A percentile compares a stretch with the other conserved stretches of the same genome.
These are phyloP conservation scores for Ambrosiella beaveri DNA, from an alignment of 2,329 filamentous ascomycete species.

Conservation along the genomic window DNA sequence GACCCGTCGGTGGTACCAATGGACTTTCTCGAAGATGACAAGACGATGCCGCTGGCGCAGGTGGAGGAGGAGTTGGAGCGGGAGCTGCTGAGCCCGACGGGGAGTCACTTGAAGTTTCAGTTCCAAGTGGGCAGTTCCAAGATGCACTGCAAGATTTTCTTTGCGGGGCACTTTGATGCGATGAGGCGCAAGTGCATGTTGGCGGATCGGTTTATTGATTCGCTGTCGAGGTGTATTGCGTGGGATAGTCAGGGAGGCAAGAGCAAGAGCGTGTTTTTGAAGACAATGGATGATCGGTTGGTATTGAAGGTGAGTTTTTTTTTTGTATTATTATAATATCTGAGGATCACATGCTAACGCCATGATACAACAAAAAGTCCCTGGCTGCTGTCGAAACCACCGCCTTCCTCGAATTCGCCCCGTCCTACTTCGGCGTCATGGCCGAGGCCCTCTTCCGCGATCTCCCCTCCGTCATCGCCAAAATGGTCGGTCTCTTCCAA, in stretches of 20 bases:
- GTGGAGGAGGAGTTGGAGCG: constrained; percentile 62
- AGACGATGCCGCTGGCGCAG: background rate
- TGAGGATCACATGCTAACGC: background rate
- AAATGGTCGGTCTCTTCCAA: constrained; percentile 98
- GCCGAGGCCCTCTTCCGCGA: constrained; percentile 90
- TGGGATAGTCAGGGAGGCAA: constrained; percentile 98
- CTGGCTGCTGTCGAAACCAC: constrained; percentile 81
- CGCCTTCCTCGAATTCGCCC: constrained; percentile 87
- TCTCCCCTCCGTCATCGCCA: constrained; percentile 88
- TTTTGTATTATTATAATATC: background rate
- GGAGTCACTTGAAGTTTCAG: constrained; percentile 89
- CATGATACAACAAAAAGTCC: constrained; percentile 34
- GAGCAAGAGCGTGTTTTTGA: constrained; percentile 91
- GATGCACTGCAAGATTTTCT: constrained; percentile 97
- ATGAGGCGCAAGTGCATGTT: constrained; percentile 84
- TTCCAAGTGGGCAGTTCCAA: constrained; percentile 87
- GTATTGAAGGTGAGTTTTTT: constrained; percentile 50
- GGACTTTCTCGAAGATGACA: constrained; percentile 3
- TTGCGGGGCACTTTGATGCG: constrained; percentile 93
- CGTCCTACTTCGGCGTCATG: constrained; percentile 95
- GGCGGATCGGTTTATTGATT: constrained; percentile 85
- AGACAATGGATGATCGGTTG: constrained; percentile 86
- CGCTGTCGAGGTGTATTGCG: constrained; percentile 82
- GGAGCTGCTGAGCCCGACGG: constrained; percentile 66
- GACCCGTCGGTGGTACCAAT: background rate